Base-by-base conservation (phyloP, 345 rosid species). In the Populus ilicifolia region DNA sequence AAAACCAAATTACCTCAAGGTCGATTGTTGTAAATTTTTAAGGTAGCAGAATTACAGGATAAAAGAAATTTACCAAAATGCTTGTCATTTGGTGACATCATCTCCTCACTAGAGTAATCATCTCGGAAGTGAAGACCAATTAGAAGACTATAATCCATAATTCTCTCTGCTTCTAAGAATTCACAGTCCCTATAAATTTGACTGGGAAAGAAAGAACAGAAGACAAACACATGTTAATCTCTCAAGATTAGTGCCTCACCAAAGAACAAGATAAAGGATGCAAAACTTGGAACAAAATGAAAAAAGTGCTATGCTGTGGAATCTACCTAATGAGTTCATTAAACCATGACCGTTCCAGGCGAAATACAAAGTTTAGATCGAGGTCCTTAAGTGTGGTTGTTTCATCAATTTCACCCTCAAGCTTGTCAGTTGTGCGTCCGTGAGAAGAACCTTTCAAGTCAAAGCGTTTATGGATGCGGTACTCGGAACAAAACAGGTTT, bases 401-500 rank as follows among this genome's bases (percentile, higher is more conserved):
- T 78, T 86, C 91, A 23, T 88, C 91, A 75, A 89, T 86, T 79
- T 87, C 89, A 67, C 81, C 84, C 69, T 84, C 89, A 56, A 74
- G 84, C 61, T 88, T 91, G 52, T 84, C 90, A 41, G 88, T 88
- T 2, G 84, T 84, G 27, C 94, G 94, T 11, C 94, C 93, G 54
- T 91, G 82, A 69, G 94, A 91, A 38, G 94, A 91, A 29, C 94
- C 94, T 87, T 91, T 91, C 67, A 91, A 76, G 82, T 91, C 93
- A 69, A 88, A 91, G 18, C 94, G 84, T 71, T 84, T 88, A 77
- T 91, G 94, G 72, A 91, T 89, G 1, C 88, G 85, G 72, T 88
- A 81, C 72, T 91, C 91, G 20, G 91, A 87, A 81, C 91, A 87
- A 78, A 91, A 89, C 27, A 89, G 75, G 78, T 91, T 91, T 46